A percentile compares a stretch with the other conserved stretches of the same genome.
Evolutionary conservation across 106 monocot genomes (phyloP).

Genomic region (Agapanthus africanus): DNA sequence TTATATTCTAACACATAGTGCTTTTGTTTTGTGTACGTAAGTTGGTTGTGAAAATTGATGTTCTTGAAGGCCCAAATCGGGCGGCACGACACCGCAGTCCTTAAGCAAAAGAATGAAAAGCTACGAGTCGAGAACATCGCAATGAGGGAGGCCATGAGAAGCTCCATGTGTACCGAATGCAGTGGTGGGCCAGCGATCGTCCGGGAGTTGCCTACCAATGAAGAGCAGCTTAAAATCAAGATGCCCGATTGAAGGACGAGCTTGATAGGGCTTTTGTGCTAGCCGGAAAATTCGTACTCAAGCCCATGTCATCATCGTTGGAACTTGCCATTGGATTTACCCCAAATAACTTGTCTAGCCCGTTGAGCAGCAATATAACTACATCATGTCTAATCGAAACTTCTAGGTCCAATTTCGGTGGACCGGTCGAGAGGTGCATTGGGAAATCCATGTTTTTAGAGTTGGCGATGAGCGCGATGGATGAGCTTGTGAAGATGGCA

Average conservation of each 20-base stretch:
- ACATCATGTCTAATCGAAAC: too few species aligned
- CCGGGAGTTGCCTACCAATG: constrained; percentile 47
- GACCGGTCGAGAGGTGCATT: constrained; percentile 19
- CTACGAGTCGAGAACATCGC: constrained; percentile 58
- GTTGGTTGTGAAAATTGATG: constrained; percentile 12
- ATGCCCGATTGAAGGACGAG: constrained; percentile 71
- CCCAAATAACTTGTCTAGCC: constrained; percentile 10
- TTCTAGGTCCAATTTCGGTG: not conserved
- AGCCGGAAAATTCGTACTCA: constrained; percentile 44
- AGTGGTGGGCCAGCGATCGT: constrained; percentile 26
- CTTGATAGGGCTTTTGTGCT: constrained; percentile 52
- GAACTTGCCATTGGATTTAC: constrained; percentile 31
- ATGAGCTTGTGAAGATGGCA: constrained; percentile 64
- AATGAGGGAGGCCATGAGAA: constrained; percentile 47
- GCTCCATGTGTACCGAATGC: constrained; percentile 61
- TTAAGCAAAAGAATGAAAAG: constrained; percentile 74
- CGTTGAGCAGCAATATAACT: not conserved
- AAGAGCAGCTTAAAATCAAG: constrained; percentile 63
- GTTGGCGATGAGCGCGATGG: constrained; percentile 61
- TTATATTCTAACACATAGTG: too few species aligned
- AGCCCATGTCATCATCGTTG: constrained; percentile 28
- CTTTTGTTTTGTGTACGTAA: not conserved
- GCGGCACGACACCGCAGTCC: constrained; percentile 35
- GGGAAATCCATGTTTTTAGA: constrained; percentile 43
- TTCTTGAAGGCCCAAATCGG: constrained; percentile 14